Evolutionary conservation across 371 early-diverging fungal genomes (phyloP).

Genomic region (Mucor circinelloides): DNA sequence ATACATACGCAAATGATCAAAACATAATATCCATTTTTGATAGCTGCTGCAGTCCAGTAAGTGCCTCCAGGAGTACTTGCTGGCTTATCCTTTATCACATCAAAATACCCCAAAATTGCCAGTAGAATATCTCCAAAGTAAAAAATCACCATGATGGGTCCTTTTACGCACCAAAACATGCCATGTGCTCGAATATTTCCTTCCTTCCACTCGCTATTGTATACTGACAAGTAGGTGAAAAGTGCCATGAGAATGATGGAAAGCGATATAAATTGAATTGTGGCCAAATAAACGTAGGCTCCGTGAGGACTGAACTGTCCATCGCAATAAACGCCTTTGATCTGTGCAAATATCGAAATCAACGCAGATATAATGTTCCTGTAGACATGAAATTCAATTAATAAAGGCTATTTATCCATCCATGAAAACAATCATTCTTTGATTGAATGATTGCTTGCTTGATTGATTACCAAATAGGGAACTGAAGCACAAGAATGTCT

Average conservation of each 20-base stretch:
- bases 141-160: conserved; percentile 53
- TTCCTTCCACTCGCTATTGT: conserved; percentile 41
- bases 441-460: neutral
- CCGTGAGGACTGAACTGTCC: conserved; percentile 41
- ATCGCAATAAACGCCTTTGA: conserved; percentile 48
- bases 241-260: conserved; percentile 48
- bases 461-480: conserved; percentile 49
- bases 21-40: conserved; percentile 49
- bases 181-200: conserved; percentile 46
- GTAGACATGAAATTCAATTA: neutral
- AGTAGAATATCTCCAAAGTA: conserved; percentile 49
- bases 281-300: conserved; percentile 44
- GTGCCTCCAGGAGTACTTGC: conserved; percentile 33
- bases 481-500: conserved; percentile 50
- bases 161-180: conserved; percentile 60
- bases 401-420: neutral
- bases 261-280: conserved; percentile 48
- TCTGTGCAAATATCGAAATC: conserved; percentile 43
- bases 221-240: conserved; percentile 51
- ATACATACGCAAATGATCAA: conserved; percentile 45
- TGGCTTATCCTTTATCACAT: conserved; percentile 45
- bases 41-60: conserved; percentile 44
- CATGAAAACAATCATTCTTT: neutral
- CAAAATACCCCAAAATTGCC: conserved; percentile 24
- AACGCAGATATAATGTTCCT: conserved; percentile 50